A percentile compares a stretch with the other conserved stretches of the same genome.
Evolutionary conservation across 208 protist genomes (phyloP).

Genomic region (Leishmania martiniquensis): DNA sequence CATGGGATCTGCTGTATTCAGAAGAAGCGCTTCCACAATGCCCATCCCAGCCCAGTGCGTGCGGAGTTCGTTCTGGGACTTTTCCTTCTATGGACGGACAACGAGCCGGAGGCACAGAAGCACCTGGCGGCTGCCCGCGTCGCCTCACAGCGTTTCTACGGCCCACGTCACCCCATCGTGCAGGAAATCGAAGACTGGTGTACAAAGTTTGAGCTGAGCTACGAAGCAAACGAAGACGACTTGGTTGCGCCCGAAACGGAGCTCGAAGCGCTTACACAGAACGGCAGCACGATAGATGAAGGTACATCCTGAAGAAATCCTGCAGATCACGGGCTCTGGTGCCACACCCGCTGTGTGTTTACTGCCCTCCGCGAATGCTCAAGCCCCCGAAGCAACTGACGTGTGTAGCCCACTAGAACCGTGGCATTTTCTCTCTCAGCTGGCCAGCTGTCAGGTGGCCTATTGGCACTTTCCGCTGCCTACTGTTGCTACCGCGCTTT

Average conservation of each 20-base stretch:
- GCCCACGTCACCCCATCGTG: constrained; percentile 78
- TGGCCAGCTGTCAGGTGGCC: too few species aligned
- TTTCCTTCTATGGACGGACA: constrained; percentile 84
- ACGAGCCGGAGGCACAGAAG: constrained; percentile 50
- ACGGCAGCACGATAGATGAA: background rate
- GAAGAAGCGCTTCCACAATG: constrained; percentile 66
- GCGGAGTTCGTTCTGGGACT: constrained; percentile 82
- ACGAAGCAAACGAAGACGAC: constrained; percentile 9
- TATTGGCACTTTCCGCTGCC: background rate
- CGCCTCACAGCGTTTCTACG: constrained; percentile 73
- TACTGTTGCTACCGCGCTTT: background rate
- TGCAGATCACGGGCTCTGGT: background rate
- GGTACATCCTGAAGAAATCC: background rate
- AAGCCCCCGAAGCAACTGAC: too few species aligned
- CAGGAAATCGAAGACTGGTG: constrained; percentile 82
- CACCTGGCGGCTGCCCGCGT: constrained; percentile 51
- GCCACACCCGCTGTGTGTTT: too few species aligned
- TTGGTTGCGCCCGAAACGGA: background rate
- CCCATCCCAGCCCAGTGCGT: constrained; percentile 70
- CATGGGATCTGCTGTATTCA: constrained; percentile 86
- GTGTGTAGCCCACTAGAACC: too few species aligned
- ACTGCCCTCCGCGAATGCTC: background rate
- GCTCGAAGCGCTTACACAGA: background rate
- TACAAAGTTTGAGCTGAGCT: constrained; percentile 59
- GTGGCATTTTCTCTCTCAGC: background rate